Conservation (phyloP, 768 basidiomycete species). For the Collybia mongolica region DNA sequence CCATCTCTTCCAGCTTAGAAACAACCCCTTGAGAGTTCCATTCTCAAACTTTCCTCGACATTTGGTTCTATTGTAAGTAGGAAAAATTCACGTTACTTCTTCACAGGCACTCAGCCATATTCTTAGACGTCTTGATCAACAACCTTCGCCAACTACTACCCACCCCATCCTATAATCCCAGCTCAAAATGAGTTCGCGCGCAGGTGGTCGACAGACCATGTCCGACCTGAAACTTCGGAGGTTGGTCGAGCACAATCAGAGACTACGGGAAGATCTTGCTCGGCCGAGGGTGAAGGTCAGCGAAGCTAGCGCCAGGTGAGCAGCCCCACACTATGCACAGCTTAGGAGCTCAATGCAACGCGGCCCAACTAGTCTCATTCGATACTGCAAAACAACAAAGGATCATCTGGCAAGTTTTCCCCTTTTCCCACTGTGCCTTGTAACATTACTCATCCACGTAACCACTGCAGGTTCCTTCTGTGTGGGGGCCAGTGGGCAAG, state of each 20-base stretch:
- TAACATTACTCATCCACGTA: constrained; percentile 2
- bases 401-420: constrained; percentile 56
- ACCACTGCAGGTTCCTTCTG: constrained; percentile 76
- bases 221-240: constrained; percentile 96
- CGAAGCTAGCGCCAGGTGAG: constrained; percentile 87
- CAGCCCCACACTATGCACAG: constrained; percentile 12
- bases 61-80: too few species aligned
- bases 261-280: constrained; percentile 86
- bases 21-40: neutral
- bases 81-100: too few species aligned
- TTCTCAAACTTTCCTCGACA: neutral
- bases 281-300: constrained; percentile 88
- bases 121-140: constrained; percentile 7
- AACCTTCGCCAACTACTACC: constrained; percentile 9
- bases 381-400: constrained; percentile 92
- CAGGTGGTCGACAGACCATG: constrained; percentile 83
- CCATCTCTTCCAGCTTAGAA: neutral
- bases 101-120: neutral
- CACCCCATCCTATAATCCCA: constrained; percentile 11
- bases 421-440: neutral
- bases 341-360: constrained; percentile 4
- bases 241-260: constrained; percentile 91
- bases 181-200: constrained; percentile 53
- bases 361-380: constrained; percentile 66
- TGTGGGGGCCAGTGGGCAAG: constrained; percentile 95